Conservation (phyloP, 768 basidiomycete species). For the Boletus tomentosulus region DNA sequence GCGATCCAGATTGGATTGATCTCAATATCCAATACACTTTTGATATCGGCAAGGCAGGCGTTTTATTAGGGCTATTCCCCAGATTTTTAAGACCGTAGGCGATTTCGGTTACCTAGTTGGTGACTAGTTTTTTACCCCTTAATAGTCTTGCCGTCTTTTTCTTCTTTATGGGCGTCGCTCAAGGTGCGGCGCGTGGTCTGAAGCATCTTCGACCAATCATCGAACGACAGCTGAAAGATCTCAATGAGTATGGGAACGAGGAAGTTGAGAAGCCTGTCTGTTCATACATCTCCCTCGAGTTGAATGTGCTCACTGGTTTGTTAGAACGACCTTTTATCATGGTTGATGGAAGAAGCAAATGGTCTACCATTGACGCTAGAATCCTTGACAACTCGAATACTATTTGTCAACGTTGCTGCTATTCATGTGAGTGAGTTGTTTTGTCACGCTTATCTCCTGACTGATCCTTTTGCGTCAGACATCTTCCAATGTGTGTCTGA, state of each 20-base stretch:
- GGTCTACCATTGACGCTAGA: conserved; percentile 11
- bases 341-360: conserved; percentile 28
- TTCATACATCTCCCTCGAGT: neutral
- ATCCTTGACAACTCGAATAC: conserved; percentile 18
- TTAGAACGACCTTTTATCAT: conserved; percentile 34
- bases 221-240: conserved; percentile 18
- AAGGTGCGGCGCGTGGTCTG: neutral
- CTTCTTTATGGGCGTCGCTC: conserved; percentile 8
- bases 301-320: neutral
- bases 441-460: neutral
- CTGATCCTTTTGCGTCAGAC: conserved; percentile 1
- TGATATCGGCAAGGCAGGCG: conserved; percentile 18
- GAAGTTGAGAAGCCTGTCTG: conserved; percentile 5
- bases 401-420: conserved; percentile 16
- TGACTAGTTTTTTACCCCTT: fast-evolving
- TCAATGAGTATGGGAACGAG: neutral
- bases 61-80: conserved; percentile 30
- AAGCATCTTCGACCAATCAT: conserved; percentile 25
- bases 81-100: conserved; percentile 30
- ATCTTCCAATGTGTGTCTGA: conserved; percentile 6
- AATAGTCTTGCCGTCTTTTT: conserved; percentile 16
- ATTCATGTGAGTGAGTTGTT: conserved; percentile 16
- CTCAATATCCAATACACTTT: conserved; percentile 28
- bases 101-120: fast-evolving
- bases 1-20: conserved; percentile 3